Conservation (phyloP, 208 protist species). For the Naegleria fowleri region DNA sequence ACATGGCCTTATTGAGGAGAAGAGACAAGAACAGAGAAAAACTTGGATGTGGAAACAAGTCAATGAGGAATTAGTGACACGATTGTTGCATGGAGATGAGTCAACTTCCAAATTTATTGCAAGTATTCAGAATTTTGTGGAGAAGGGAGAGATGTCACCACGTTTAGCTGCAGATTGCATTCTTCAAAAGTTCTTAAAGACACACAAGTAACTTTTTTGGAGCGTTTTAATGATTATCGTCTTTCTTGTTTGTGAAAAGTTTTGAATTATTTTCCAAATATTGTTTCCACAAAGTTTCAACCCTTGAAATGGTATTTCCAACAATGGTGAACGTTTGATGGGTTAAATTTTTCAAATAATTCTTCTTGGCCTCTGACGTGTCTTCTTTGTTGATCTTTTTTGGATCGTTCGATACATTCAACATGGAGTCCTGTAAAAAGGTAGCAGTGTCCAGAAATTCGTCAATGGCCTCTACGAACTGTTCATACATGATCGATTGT, state of each 20-base stretch:
- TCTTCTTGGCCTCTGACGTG: not conserved
- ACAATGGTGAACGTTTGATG: not conserved
- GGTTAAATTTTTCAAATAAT: not conserved
- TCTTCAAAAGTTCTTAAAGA: slow-evolving; percentile 1
- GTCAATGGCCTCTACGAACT: not conserved
- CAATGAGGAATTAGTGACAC: not conserved
- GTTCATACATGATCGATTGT: not conserved
- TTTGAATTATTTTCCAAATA: not conserved
- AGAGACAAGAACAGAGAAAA: slow-evolving; percentile 1
- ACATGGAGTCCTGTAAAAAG: not conserved
- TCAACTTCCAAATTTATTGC: not conserved
- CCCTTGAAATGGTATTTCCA: not conserved
- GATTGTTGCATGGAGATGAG: not conserved
- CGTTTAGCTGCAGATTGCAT: not conserved
- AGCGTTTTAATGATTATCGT: not conserved
- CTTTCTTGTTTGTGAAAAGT: not conserved
- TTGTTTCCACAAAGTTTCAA: not conserved
- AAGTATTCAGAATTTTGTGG: not conserved
- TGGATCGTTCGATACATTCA: not conserved
- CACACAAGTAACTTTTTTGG: not conserved
- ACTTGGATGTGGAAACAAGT: slow-evolving; percentile 27
- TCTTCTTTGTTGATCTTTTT: not conserved
- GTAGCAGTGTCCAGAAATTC: not conserved
- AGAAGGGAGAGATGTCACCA: not conserved
- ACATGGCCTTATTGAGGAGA: not conserved